Percentiles rank a stretch among this genome's conserved stretches.
These are phyloP conservation scores for Raddia distichophylla DNA, from an alignment of 176 grass and related monocot species.

Conservation along the genomic window DNA sequence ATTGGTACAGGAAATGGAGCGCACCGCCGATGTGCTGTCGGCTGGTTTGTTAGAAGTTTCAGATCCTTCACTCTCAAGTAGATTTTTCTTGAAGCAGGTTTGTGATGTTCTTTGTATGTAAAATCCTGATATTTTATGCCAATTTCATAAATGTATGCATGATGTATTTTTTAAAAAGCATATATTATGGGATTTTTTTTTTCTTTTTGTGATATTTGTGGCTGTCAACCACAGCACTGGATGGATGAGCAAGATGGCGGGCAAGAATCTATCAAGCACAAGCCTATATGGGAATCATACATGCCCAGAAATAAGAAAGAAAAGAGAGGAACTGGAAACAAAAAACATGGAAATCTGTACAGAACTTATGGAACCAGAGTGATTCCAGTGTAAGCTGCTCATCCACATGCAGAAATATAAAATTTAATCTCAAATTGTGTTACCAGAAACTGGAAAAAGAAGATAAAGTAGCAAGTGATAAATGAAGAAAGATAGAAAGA, in stretches of 20 bases:
- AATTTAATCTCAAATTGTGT: constrained; percentile 26
- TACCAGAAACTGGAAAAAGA: background rate
- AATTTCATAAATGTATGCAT: constrained; percentile 30
- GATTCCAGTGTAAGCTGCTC: constrained; percentile 75
- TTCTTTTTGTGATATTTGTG: constrained; percentile 17
- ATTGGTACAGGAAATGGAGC: constrained; percentile 89
- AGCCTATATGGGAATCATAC: constrained; percentile 94
- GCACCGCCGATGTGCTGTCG: constrained; percentile 93
- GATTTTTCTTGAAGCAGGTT: constrained; percentile 96
- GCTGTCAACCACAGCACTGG: constrained; percentile 63
- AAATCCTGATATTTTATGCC: constrained; percentile 8
- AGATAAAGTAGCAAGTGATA: constrained; percentile 3
- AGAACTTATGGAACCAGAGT: constrained; percentile 96
- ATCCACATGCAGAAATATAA: background rate
- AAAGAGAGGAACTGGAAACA: constrained; percentile 68
- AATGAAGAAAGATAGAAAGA: constrained; percentile 5
- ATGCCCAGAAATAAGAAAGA: constrained; percentile 72
- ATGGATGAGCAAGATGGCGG: constrained; percentile 56
- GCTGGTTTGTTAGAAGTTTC: constrained; percentile 94
- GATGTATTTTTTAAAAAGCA: background rate
- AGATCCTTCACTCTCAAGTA: constrained; percentile 88
- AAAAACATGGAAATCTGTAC: constrained; percentile 74
- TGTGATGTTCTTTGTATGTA: constrained; percentile 27
- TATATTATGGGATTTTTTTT: background rate
- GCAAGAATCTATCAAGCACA: constrained; percentile 87